Conservation (phyloP, 352 stramenopile species). For the Aphanomyces astaci region DNA sequence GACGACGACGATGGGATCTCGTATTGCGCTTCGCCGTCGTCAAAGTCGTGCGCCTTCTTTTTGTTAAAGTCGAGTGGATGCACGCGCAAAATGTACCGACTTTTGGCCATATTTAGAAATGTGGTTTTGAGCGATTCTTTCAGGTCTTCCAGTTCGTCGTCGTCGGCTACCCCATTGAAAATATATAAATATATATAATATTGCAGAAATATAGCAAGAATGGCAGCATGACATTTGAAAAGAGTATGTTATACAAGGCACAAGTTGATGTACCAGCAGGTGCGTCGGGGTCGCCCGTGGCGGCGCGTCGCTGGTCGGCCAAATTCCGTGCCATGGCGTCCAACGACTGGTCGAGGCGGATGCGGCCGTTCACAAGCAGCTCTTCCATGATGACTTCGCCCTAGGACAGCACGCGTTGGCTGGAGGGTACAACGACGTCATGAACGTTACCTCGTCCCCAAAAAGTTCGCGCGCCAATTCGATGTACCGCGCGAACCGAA, state of each 20-base stretch:
- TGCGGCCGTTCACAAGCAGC: slow-evolving; percentile 69
- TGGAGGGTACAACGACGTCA: background rate
- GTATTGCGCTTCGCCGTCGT: slow-evolving; percentile 32
- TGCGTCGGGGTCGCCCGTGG: slow-evolving; percentile 27
- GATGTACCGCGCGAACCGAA: slow-evolving; percentile 81
- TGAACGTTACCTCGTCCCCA: slow-evolving; percentile 38
- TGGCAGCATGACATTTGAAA: too few species aligned
- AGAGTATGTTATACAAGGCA: too few species aligned
- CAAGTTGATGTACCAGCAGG: slow-evolving; percentile 37
- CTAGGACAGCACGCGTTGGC: slow-evolving; percentile 17
- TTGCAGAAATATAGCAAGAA: too few species aligned
- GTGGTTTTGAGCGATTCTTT: slow-evolving; percentile 44
- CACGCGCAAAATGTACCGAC: slow-evolving; percentile 77
- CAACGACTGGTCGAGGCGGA: slow-evolving; percentile 79
- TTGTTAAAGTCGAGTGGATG: slow-evolving; percentile 76
- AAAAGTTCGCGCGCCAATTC: slow-evolving; percentile 69
- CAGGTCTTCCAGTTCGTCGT: slow-evolving; percentile 64
- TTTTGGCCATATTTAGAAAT: slow-evolving; percentile 87
- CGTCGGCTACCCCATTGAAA: slow-evolving; percentile 13
- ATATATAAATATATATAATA: background rate
- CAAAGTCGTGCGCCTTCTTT: slow-evolving; percentile 39
- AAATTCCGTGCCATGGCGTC: slow-evolving; percentile 77
- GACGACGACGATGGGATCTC: slow-evolving; percentile 17
- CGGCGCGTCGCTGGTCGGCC: slow-evolving; percentile 40
- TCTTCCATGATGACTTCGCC: slow-evolving; percentile 85